phyloP scores from a whole-genome alignment of 1,284 basidiomycete genomes.

The Irpex rosettiformis region DNA sequence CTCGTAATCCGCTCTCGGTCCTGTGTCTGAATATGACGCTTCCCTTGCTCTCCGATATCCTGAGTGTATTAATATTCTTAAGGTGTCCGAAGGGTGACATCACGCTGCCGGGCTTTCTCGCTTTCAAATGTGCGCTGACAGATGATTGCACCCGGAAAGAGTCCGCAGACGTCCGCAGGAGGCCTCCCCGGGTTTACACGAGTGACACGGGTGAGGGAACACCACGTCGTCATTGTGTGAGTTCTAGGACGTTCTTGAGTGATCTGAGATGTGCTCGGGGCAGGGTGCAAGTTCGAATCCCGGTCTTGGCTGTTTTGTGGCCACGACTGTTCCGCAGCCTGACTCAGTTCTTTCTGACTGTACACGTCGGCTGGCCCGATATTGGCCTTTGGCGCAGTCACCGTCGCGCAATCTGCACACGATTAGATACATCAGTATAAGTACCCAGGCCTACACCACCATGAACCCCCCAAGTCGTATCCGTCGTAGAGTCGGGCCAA shows the following conservation, averaged over 20 bases:
- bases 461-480: slow-evolving; percentile 8
- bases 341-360: too few relatives aligned
- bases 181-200: neutral
- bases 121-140: neutral
- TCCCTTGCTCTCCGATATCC: neutral
- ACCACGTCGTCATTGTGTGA: too few relatives aligned
- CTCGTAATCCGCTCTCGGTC: neutral
- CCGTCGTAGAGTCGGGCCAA: slow-evolving; percentile 5
- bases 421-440: neutral
- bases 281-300: neutral
- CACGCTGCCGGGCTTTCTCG: neutral
- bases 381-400: too few relatives aligned
- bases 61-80: too few relatives aligned
- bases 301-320: neutral
- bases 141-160: neutral
- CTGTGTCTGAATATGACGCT: slow-evolving; percentile 5
- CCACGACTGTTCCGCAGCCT: neutral
- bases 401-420: too few relatives aligned
- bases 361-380: neutral
- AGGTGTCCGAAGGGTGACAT: neutral
- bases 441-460: neutral
- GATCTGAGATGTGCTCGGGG: neutral
- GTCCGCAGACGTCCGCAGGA: too few relatives aligned
- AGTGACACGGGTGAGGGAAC: neutral
- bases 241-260: neutral